Evolutionary conservation across 306 rosid species (phyloP), one percentile per base, ranked within the genome.

Genomic region (Lathyrus tuberosus): DNA sequence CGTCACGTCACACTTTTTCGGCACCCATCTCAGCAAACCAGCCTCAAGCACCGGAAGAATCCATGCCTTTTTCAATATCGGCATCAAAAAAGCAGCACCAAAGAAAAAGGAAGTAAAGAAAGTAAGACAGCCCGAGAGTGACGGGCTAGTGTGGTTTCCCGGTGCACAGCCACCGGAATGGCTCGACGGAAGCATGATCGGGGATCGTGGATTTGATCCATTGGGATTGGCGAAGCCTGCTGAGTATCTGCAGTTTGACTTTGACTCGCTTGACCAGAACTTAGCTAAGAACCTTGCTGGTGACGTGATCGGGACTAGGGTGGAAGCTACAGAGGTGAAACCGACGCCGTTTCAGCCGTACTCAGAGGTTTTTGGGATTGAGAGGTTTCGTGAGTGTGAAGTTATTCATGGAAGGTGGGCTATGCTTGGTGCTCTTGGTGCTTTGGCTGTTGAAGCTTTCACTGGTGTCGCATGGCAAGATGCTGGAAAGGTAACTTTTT

Each of bases 401-500:
- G 12, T 88, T 57, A 91, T 91, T 35, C 97, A 91, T 52, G 97
- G 92, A 41, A 78, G 89, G 76, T 91, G 95, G 97, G 97, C 95
- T 3, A 88, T 91, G 97, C 76, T 91, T 24, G 97, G 92, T 6
- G 61, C 86, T 12, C 92, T 90, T 20, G 97, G 97, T 30, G 97
- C 95, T 6, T 66, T 91, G 33, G 79, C 95, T 10, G 95, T 91
- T 37, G 97, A 91, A 58, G 91, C 79, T 1, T 76, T 88, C 71
- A 84, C 95, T 1, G 95, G 97, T 0, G 92, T 91, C 37, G 69
- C 97, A 4, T 91, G 97, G 97, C 97, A 88, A 57, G 95, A 91
- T 77, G 95, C 97, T 11, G 97, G 97, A 76, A 88, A 91, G 97
- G 95, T 91, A 75, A 4, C 9, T 0, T 15, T 59, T 15, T 44